Conservation (phyloP, 2,329 filamentous ascomycete genomes). For the Neopestalotiopsis sp. region DNA sequence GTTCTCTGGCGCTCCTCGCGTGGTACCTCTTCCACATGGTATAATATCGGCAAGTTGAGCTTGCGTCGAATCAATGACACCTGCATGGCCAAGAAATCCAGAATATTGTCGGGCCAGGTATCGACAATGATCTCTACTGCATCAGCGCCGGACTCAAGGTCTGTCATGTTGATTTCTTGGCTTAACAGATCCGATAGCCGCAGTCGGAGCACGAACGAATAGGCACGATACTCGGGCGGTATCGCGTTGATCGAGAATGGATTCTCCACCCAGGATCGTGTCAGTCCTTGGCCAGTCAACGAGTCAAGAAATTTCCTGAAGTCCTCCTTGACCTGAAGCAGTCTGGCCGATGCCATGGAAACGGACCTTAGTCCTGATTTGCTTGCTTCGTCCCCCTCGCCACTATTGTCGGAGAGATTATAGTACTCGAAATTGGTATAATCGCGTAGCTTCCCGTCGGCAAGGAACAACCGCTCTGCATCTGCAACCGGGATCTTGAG, state of each 20-base stretch:
- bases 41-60: conserved; percentile 61
- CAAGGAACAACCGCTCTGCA: conserved; percentile 61
- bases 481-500: conserved; percentile 53
- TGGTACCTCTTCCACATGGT: conserved; percentile 59
- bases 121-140: conserved; percentile 67
- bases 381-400: conserved; percentile 34
- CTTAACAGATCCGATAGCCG: conserved; percentile 63
- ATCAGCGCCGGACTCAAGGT: conserved; percentile 64
- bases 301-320: conserved; percentile 65
- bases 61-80: conserved; percentile 63
- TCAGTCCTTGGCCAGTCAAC: conserved; percentile 58
- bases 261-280: conserved; percentile 60
- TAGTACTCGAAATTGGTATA: conserved; percentile 77
- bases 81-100: conserved; percentile 57
- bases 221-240: conserved; percentile 61
- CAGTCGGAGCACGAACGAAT: conserved; percentile 69
- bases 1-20: conserved; percentile 46
- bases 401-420: conserved; percentile 62
- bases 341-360: conserved; percentile 58
- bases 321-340: conserved; percentile 66
- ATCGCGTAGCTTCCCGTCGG: conserved; percentile 60
- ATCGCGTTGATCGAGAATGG: conserved; percentile 66
- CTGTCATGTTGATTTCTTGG: conserved; percentile 54
- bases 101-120: conserved; percentile 56
- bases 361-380: conserved; percentile 43